Evolutionary conservation across 169 alveolate species (phyloP).

Genomic region (Plasmodium gallinaceum): DNA sequence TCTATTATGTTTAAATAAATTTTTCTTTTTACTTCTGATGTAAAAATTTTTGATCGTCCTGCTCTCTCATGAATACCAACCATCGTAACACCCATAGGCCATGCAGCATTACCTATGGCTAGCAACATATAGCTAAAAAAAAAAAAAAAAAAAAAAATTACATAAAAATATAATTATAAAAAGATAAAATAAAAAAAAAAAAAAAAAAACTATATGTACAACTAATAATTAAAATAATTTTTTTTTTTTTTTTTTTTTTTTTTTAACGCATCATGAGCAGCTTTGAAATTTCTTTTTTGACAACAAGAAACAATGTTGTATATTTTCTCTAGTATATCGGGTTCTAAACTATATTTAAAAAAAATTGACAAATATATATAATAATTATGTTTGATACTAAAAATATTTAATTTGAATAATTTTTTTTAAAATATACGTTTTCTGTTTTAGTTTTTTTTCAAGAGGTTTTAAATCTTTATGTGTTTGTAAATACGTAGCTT

Average conservation of each 20-base stretch:
- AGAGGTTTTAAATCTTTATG: slow-evolving; percentile 74
- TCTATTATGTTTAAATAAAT: not conserved
- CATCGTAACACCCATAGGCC: slow-evolving; percentile 97
- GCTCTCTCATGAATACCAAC: slow-evolving; percentile 96
- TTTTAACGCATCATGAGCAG: slow-evolving; percentile 74
- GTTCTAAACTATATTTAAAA: slow-evolving; percentile 41
- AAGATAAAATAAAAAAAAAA: not conserved
- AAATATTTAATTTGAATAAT: no score
- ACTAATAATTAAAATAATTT: not conserved
- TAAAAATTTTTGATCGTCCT: slow-evolving; percentile 92
- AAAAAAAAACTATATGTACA: not conserved
- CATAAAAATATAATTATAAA: not conserved
- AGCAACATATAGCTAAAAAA: slow-evolving; percentile 88
- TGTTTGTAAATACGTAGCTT: slow-evolving; percentile 73
- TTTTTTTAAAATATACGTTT: slow-evolving; percentile 7
- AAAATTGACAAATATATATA: not conserved
- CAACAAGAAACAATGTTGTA: slow-evolving; percentile 68
- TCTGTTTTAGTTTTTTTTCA: slow-evolving; percentile 70
- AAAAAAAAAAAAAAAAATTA: slow-evolving; percentile 32
- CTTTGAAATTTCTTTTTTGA: slow-evolving; percentile 60
- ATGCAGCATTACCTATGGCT: slow-evolving; percentile 97
- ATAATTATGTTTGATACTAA: not conserved
- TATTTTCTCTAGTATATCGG: slow-evolving; percentile 69
- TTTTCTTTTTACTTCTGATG: slow-evolving; percentile 89
- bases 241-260: slow-evolving; percentile 20